phyloP scores from a whole-genome alignment of 2,329 filamentous ascomycete species.

The Neophaeococcomyces mojaviensis region DNA sequence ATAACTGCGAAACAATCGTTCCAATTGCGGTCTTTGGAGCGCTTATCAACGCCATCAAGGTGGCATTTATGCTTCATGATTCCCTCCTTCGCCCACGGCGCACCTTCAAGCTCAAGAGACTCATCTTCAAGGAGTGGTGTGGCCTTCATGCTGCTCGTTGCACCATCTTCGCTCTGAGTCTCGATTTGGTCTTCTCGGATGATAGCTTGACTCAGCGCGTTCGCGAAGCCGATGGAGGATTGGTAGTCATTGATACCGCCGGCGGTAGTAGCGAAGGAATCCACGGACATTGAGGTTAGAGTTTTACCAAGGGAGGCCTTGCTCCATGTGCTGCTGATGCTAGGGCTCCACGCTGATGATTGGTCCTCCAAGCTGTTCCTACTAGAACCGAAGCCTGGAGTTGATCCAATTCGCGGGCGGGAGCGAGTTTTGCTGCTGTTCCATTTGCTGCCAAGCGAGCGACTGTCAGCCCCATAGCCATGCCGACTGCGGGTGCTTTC shows the following conservation, averaged over 20 bases:
- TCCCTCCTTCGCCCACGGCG: slow-evolving; percentile 98
- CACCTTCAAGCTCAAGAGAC: slow-evolving; percentile 78
- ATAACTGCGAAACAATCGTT: slow-evolving; percentile 91
- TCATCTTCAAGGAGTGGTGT: slow-evolving; percentile 80
- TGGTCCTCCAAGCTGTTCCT: slow-evolving; percentile 90
- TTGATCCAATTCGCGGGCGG: slow-evolving; percentile 64
- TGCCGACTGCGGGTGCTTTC: slow-evolving; percentile 66
- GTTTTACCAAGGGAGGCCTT: slow-evolving; percentile 87
- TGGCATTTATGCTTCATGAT: slow-evolving; percentile 95
- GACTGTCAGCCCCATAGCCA: slow-evolving; percentile 58
- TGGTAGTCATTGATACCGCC: slow-evolving; percentile 64
- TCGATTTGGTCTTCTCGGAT: slow-evolving; percentile 73
- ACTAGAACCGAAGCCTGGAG: slow-evolving; percentile 78
- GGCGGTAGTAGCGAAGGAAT: slow-evolving; percentile 72
- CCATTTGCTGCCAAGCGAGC: slow-evolving; percentile 63
- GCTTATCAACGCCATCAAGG: slow-evolving; percentile 80
- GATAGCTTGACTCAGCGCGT: slow-evolving; percentile 91
- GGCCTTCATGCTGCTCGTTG: slow-evolving; percentile 34
- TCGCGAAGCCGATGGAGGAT: slow-evolving; percentile 94
- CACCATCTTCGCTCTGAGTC: slow-evolving; percentile 51
- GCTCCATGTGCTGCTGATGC: slow-evolving; percentile 88
- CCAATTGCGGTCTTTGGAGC: slow-evolving; percentile 91
- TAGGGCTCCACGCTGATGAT: slow-evolving; percentile 85
- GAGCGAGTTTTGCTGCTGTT: slow-evolving; percentile 72
- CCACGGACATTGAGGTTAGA: slow-evolving; percentile 83